Evolutionary conservation across 805 yeast genomes (phyloP).

Genomic region (Schizosaccharomyces octosporus): DNA sequence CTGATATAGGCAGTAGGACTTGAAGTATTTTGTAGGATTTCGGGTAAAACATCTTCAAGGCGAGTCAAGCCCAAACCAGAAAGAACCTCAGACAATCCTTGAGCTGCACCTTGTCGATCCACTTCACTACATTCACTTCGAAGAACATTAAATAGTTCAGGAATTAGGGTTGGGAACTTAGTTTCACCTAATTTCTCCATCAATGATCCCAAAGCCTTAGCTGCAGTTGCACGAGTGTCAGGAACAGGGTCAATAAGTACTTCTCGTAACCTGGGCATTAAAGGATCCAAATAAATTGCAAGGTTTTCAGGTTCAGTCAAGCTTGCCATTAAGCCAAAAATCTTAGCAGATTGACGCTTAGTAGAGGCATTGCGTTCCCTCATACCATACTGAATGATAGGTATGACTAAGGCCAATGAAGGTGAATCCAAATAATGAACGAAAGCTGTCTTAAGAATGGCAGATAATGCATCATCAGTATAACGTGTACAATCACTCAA

Average conservation of each 20-base stretch:
- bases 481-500: slow-evolving; percentile 85
- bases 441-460: slow-evolving; percentile 69
- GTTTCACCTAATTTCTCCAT: slow-evolving; percentile 94
- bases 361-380: slow-evolving; percentile 79
- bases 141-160: slow-evolving; percentile 49
- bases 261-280: slow-evolving; percentile 60
- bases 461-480: slow-evolving; percentile 71
- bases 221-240: slow-evolving; percentile 86
- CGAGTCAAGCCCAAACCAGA: slow-evolving; percentile 74
- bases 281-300: slow-evolving; percentile 51
- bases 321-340: slow-evolving; percentile 96
- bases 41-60: slow-evolving; percentile 71
- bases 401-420: slow-evolving; percentile 79
- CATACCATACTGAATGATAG: slow-evolving; percentile 88
- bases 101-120: slow-evolving; percentile 90
- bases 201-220: slow-evolving; percentile 85
- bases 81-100: slow-evolving; percentile 80
- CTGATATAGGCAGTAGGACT: slow-evolving; percentile 47
- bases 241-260: slow-evolving; percentile 99
- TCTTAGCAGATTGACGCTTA: slow-evolving; percentile 84
- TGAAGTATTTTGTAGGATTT: slow-evolving; percentile 45
- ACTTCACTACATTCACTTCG: slow-evolving; percentile 61
- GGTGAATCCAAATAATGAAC: slow-evolving; percentile 97
- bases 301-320: slow-evolving; percentile 73
- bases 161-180: slow-evolving; percentile 73